A percentile compares a stretch with the other conserved stretches of the same genome.
These are phyloP conservation scores for Talaromyces wortmannii DNA, from an alignment of 495 filamentous ascomycete species.

Conservation along the genomic window DNA sequence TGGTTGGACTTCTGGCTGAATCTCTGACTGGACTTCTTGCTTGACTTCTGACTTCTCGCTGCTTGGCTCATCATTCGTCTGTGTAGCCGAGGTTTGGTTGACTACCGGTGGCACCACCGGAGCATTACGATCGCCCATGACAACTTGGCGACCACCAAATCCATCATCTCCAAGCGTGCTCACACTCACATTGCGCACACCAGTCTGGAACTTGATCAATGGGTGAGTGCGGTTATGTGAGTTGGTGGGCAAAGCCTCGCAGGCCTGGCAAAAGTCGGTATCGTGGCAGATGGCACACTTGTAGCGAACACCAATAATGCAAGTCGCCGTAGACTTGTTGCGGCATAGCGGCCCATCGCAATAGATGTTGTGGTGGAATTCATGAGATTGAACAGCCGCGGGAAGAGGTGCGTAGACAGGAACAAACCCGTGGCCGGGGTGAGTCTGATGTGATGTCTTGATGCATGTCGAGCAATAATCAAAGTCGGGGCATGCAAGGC, in stretches of 20 bases:
- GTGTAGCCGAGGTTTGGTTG: no score
- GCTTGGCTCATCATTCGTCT: not conserved
- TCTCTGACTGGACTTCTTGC: constrained; percentile 56
- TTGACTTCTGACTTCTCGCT: not conserved
- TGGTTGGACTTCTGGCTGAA: constrained; percentile 53
- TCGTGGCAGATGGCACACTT: constrained; percentile 98
- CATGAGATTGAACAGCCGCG: constrained; percentile 38
- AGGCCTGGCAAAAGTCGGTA: constrained; percentile 91
- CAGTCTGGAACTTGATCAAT: constrained; percentile 93
- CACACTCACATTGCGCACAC: constrained; percentile 82
- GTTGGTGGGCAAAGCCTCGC: constrained; percentile 81
- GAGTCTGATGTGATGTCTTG: constrained; percentile 53
- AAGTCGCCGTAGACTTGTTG: constrained; percentile 43
- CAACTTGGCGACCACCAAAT: constrained; percentile 47
- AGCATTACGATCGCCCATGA: constrained; percentile 58
- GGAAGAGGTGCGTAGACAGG: constrained; percentile 75
- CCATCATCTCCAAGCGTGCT: constrained; percentile 74
- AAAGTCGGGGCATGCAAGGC: constrained; percentile 94
- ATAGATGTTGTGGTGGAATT: constrained; percentile 76
- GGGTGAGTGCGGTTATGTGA: constrained; percentile 91
- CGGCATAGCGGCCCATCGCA: constrained; percentile 94
- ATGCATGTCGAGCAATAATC: constrained; percentile 87
- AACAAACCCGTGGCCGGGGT: constrained; percentile 86
- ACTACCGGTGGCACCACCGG: not conserved
- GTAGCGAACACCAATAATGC: constrained; percentile 82